Evolutionary conservation across 495 filamentous ascomycete species (phyloP).

Genomic region (Podospora pseudopauciseta): DNA sequence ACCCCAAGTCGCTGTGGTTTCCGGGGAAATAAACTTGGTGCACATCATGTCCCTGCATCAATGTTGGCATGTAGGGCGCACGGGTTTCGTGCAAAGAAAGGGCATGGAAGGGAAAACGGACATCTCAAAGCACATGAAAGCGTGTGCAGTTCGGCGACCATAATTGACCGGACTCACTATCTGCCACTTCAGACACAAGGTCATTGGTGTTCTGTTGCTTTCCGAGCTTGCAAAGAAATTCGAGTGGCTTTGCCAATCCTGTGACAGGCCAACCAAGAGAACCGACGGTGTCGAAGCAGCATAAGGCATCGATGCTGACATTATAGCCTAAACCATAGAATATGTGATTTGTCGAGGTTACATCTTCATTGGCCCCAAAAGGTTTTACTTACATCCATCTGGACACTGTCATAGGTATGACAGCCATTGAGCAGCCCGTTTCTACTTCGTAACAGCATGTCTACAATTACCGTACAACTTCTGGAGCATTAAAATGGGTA

Average conservation of each 20-base stretch:
- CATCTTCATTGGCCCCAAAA: neutral
- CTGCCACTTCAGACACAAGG: neutral
- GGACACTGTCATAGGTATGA: neutral
- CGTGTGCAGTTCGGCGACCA: neutral
- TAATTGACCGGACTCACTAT: neutral
- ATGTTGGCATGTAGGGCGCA: neutral
- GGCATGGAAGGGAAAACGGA: neutral
- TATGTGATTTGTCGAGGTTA: neutral
- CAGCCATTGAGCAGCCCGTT: too few species aligned
- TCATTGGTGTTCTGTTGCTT: neutral
- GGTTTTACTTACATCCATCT: neutral
- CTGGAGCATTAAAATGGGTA: too few species aligned
- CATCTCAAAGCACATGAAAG: neutral
- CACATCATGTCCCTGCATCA: neutral
- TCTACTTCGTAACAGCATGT: neutral
- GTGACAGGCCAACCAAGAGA: neutral
- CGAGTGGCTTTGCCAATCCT: neutral
- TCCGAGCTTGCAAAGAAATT: neutral
- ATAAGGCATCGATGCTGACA: neutral
- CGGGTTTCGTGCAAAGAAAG: neutral
- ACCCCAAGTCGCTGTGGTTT: slow-evolving; percentile 1
- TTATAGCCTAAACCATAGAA: neutral
- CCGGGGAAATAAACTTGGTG: slow-evolving; percentile 1
- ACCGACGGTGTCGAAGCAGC: slow-evolving; percentile 2
- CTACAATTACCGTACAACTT: neutral